These are phyloP conservation scores for Ormosia emarginata DNA, from an alignment of 306 rosid species.

Conservation along the genomic window DNA sequence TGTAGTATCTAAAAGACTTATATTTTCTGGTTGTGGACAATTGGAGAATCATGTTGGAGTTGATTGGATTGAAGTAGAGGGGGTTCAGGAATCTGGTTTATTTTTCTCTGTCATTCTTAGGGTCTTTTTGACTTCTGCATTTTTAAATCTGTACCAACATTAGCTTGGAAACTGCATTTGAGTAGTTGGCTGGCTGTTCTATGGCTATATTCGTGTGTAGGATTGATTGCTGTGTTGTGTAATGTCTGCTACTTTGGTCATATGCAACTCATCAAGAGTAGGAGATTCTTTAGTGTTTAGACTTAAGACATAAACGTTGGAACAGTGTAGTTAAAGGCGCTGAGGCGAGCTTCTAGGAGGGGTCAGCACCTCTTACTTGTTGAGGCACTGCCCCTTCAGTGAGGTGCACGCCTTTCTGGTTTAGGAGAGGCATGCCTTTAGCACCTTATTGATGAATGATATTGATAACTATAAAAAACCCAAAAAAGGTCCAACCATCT, in stretches of 20 bases:
- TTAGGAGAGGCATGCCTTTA: background rate
- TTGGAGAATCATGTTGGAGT: background rate
- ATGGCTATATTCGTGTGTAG: background rate
- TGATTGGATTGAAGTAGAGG: background rate
- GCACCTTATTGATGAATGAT: background rate
- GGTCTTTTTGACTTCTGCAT: background rate
- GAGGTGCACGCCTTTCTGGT: background rate
- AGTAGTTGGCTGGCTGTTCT: background rate
- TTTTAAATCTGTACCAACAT: background rate
- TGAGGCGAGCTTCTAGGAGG: background rate
- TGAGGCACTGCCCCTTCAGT: background rate
- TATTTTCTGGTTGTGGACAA: background rate
- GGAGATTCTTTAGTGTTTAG: background rate
- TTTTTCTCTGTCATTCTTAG: background rate
- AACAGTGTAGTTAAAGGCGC: background rate
- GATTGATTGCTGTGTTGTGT: background rate
- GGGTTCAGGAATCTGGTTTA: background rate
- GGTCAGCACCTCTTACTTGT: background rate
- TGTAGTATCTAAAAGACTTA: background rate
- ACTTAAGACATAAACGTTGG: background rate
- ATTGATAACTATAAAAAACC: background rate
- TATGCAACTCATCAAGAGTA: background rate
- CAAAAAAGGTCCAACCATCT: background rate
- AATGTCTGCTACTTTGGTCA: background rate
- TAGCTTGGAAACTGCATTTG: background rate